These are phyloP conservation scores for Rhizophora mangle DNA, from an alignment of 345 rosid species.

Conservation along the genomic window DNA sequence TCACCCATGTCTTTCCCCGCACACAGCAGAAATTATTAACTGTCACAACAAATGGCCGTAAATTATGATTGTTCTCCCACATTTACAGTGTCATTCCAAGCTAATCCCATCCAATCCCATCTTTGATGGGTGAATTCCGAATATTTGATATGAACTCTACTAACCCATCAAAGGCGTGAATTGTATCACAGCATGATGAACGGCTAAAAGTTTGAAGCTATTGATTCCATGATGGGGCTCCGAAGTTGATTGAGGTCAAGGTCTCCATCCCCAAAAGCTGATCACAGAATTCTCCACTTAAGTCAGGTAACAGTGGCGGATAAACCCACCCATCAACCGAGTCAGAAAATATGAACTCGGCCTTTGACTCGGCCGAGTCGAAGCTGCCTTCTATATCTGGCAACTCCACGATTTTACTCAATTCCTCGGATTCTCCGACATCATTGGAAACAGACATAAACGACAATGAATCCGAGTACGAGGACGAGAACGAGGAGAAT, in stretches of 20 bases:
- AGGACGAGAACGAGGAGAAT: background rate
- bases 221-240: conserved; percentile 8
- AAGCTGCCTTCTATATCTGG: conserved; percentile 26
- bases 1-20: too few relatives aligned
- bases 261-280: conserved; percentile 15
- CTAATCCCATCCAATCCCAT: too few relatives aligned
- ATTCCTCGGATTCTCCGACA: conserved; percentile 20
- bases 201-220: too few relatives aligned
- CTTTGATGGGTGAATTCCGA: too few relatives aligned
- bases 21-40: too few relatives aligned
- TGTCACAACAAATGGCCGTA: too few relatives aligned
- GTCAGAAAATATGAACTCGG: conserved; percentile 16
- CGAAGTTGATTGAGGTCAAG: conserved; percentile 15
- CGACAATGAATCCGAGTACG: background rate
- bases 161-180: too few relatives aligned
- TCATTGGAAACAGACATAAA: conserved; percentile 9
- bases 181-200: too few relatives aligned
- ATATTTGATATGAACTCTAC: too few relatives aligned
- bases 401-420: conserved; percentile 25
- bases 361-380: conserved; percentile 3
- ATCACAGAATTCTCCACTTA: conserved; percentile 16
- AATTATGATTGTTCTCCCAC: too few relatives aligned
- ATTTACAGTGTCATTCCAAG: too few relatives aligned
- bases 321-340: conserved; percentile 23
- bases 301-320: background rate